Conservation (phyloP, 2,329 filamentous ascomycete genomes). For the Xylaria sp. region DNA sequence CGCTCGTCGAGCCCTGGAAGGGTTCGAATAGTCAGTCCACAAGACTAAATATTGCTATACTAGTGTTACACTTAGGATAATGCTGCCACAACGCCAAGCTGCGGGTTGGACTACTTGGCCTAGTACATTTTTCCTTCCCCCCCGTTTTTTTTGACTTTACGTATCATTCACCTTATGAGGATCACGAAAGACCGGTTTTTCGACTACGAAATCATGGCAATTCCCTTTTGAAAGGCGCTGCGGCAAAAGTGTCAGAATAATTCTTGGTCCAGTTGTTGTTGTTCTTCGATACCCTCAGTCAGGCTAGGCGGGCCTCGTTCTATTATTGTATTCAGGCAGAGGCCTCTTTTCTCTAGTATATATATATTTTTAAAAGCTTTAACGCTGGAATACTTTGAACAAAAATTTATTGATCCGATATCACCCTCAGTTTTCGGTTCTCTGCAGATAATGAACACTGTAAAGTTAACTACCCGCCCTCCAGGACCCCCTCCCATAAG, state of each 20-base stretch:
- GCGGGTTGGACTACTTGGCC: conserved; percentile 5
- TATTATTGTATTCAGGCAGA: conserved; percentile 30
- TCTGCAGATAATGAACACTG: background rate
- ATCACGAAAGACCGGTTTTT: conserved; percentile 31
- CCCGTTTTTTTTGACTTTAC: conserved; percentile 22
- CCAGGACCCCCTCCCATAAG: too few relatives aligned
- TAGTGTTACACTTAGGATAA: conserved; percentile 26
- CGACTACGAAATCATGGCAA: conserved; percentile 35
- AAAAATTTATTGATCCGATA: background rate
- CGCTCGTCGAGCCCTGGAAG: conserved; percentile 78
- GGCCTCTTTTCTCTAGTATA: conserved; percentile 23
- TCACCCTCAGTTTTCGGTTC: background rate
- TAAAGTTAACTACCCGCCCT: too few relatives aligned
- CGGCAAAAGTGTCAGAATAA: conserved; percentile 25
- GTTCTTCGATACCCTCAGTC: conserved; percentile 39
- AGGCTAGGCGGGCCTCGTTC: conserved; percentile 21
- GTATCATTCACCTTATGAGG: conserved; percentile 27
- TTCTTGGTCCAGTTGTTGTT: conserved; percentile 15
- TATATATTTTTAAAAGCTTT: conserved; percentile 10
- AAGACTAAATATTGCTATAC: background rate
- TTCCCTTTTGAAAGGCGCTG: conserved; percentile 25
- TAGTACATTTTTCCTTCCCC: conserved; percentile 20
- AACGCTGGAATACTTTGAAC: conserved; percentile 2
- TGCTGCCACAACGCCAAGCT: background rate
- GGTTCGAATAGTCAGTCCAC: conserved; percentile 61